A percentile compares a stretch with the other conserved stretches of the same genome.
phyloP scores from a whole-genome alignment of 116 monocot species.

The Iris pallida region DNA sequence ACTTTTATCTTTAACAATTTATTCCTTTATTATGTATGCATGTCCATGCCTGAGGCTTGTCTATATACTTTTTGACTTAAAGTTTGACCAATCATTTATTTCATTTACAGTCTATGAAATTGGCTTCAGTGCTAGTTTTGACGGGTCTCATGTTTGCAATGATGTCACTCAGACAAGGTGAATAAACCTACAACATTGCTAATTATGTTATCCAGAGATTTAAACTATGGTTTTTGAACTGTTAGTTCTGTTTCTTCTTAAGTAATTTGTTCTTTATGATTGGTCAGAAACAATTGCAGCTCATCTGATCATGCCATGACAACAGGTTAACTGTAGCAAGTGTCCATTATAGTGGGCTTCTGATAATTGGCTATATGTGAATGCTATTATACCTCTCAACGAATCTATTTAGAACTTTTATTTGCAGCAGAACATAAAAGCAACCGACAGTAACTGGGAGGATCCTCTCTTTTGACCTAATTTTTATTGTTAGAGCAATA shows the following conservation, averaged over 20 bases:
- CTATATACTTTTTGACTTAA: background rate
- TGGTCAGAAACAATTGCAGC: background rate
- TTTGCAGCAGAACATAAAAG: no score
- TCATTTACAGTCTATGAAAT: conserved; percentile 62
- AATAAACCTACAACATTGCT: conserved; percentile 1
- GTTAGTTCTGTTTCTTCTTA: background rate
- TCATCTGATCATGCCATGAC: background rate
- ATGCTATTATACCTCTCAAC: no score
- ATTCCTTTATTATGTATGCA: background rate
- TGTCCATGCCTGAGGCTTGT: background rate
- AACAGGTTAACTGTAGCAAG: background rate
- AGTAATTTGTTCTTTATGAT: background rate
- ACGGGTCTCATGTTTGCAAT: conserved; percentile 58
- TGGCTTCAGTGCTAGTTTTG: conserved; percentile 58
- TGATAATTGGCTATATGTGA: no score
- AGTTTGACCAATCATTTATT: background rate
- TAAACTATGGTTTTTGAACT: background rate
- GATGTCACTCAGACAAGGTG: conserved; percentile 88
- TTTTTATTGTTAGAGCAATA: no score
- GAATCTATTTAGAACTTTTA: no score
- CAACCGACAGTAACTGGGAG: no score
- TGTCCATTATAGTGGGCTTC: background rate
- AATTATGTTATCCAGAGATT: background rate
- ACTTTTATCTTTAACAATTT: background rate
- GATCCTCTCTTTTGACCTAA: no score